Evolutionary conservation across 306 rosid genomes (phyloP).

Genomic region (Medicago ruthenica): DNA sequence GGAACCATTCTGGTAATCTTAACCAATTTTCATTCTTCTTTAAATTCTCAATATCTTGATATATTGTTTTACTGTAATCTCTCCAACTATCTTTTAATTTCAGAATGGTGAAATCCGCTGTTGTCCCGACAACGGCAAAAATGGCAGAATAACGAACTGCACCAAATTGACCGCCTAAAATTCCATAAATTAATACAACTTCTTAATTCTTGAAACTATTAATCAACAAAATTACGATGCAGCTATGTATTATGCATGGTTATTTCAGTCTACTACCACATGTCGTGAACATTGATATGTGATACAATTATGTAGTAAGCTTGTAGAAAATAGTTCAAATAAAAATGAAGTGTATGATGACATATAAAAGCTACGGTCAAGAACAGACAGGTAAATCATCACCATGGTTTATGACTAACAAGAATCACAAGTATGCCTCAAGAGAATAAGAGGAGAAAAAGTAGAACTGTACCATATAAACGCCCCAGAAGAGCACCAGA

Average conservation of each 20-base stretch:
- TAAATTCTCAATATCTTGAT: conserved; percentile 40
- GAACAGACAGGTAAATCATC: not conserved
- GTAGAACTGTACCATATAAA: conserved; percentile 70
- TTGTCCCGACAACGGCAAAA: conserved; percentile 76
- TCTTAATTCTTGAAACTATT: not conserved
- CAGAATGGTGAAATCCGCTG: conserved; percentile 60
- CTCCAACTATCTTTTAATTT: conserved; percentile 53
- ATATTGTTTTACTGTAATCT: conserved; percentile 53
- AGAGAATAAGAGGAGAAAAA: conserved; percentile 11
- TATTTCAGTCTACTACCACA: conserved; percentile 21
- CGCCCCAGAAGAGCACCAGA: conserved; percentile 94
- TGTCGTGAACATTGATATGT: not conserved
- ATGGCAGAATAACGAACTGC: conserved; percentile 71
- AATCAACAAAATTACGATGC: conserved; percentile 4
- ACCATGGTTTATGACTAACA: not conserved
- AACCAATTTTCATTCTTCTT: conserved; percentile 61
- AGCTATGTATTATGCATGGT: not conserved
- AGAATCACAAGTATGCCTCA: conserved; percentile 10
- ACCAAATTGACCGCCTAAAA: conserved; percentile 79
- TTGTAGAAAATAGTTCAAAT: conserved; percentile 30
- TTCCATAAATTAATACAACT: conserved; percentile 33
- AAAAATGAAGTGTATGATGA: not conserved
- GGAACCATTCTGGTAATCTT: conserved; percentile 90
- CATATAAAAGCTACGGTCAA: not conserved
- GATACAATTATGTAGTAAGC: not conserved